Conservation (phyloP, 257 asterid genomes). For the Solanum chiquidenum region DNA sequence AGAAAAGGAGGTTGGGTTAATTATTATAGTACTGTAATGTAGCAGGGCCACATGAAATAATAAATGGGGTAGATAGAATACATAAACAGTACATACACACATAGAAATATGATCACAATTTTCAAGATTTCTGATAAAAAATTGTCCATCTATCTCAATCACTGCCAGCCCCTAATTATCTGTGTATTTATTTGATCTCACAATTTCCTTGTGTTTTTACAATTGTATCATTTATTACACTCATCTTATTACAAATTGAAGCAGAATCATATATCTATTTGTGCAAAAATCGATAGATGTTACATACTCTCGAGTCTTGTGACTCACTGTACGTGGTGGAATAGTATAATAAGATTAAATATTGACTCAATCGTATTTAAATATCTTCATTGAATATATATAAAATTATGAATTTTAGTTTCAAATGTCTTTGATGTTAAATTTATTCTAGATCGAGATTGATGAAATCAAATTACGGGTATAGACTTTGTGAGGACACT, state of each 20-base stretch:
- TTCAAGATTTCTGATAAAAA: slow-evolving; percentile 23
- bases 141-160: slow-evolving; percentile 35
- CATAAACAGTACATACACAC: slow-evolving; percentile 5
- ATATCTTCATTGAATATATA: not conserved
- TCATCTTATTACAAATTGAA: not conserved
- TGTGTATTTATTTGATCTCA: slow-evolving; percentile 4
- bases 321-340: not conserved
- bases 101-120: slow-evolving; percentile 29
- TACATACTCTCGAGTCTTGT: not conserved
- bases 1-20: slow-evolving; percentile 7
- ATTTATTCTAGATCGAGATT: not conserved
- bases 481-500: not conserved
- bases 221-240: not conserved
- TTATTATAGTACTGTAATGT: slow-evolving; percentile 24
- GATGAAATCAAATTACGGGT: not conserved
- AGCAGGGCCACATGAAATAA: slow-evolving; percentile 35
- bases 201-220: not conserved
- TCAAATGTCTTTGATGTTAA: not conserved
- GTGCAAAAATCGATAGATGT: not conserved
- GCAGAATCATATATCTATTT: not conserved
- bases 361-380: too few relatives aligned
- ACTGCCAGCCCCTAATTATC: slow-evolving; percentile 24
- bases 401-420: not conserved
- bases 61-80: slow-evolving; percentile 21
- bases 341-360: not conserved